Conservation (phyloP, 2,329 filamentous ascomycete genomes). For the Pseudogymnoascus sp. region DNA sequence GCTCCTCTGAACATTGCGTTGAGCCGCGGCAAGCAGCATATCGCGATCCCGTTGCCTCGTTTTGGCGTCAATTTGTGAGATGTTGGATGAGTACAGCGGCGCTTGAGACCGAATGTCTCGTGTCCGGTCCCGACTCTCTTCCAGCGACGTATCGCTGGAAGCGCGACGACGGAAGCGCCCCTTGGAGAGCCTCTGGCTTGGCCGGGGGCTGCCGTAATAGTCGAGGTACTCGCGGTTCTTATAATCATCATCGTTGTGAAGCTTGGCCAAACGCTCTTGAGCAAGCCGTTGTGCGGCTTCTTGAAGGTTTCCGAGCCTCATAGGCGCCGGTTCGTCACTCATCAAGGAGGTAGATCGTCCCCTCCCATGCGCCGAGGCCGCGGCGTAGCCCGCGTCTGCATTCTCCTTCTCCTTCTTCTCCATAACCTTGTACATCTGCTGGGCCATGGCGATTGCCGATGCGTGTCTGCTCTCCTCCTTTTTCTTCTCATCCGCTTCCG, state of each 20-base stretch:
- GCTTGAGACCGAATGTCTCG: constrained; percentile 70
- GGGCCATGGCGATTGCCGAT: constrained; percentile 83
- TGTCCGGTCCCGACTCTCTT: constrained; percentile 55
- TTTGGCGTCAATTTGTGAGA: constrained; percentile 62
- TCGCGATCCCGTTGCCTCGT: constrained; percentile 71
- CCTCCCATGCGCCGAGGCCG: constrained; percentile 27
- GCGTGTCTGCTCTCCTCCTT: constrained; percentile 67
- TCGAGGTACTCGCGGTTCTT: constrained; percentile 59
- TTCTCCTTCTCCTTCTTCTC: constrained; percentile 42
- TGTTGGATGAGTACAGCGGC: constrained; percentile 62
- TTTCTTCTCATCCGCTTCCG: constrained; percentile 66
- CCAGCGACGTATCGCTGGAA: constrained; percentile 53
- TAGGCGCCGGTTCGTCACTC: constrained; percentile 35
- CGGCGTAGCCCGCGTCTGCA: constrained; percentile 22
- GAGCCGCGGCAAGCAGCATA: constrained; percentile 66
- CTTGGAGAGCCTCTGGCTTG: constrained; percentile 42
- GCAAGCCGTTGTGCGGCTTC: constrained; percentile 82
- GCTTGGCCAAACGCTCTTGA: constrained; percentile 71
- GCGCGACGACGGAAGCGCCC: constrained; percentile 50
- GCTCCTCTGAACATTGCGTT: constrained; percentile 74
- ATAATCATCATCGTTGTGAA: constrained; percentile 64
- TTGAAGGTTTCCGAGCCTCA: constrained; percentile 58
- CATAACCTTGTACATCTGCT: constrained; percentile 70
- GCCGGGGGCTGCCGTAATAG: constrained; percentile 57
- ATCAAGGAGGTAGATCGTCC: constrained; percentile 27